Percentiles rank a stretch among this genome's conserved stretches.
Conservation (phyloP, 106 monocot species). For the Acanthochlamys bracteata region DNA sequence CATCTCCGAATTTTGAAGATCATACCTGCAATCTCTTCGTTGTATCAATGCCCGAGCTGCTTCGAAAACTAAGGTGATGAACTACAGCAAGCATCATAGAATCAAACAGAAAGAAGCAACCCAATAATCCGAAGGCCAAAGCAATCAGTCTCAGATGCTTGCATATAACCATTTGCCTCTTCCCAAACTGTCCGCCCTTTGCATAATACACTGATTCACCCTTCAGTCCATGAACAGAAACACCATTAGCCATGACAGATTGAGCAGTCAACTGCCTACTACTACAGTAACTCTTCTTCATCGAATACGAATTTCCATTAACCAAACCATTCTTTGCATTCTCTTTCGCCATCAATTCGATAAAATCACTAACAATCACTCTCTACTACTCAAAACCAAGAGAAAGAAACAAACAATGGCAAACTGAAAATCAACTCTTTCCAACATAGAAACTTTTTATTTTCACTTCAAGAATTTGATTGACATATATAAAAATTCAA, state of each 20-base stretch:
- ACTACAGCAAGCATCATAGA: slow-evolving; percentile 43
- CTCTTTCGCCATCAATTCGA: no score
- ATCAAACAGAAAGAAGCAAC: slow-evolving; percentile 38
- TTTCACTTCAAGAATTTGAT: no score
- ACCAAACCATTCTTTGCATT: background rate
- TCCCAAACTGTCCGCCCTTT: slow-evolving; percentile 15
- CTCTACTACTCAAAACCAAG: no score
- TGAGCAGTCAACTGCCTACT: slow-evolving; percentile 7
- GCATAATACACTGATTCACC: slow-evolving; percentile 5
- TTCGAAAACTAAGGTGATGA: slow-evolving; percentile 25
- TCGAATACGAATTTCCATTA: background rate
- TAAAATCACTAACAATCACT: no score
- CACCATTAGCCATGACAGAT: background rate
- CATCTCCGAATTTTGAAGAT: no score
- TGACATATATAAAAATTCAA: no score
- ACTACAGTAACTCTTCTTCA: slow-evolving; percentile 23
- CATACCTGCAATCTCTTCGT: slow-evolving; percentile 18
- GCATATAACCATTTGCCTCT: slow-evolving; percentile 24
- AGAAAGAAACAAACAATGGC: no score
- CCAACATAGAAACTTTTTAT: no score
- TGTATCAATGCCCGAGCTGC: background rate
- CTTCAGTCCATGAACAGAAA: slow-evolving; percentile 15
- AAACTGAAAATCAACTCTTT: no score
- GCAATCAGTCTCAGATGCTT: slow-evolving; percentile 36
- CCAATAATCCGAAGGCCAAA: slow-evolving; percentile 38